phyloP scores from a whole-genome alignment of 306 rosid species.

The Gastrolobium villosum region DNA sequence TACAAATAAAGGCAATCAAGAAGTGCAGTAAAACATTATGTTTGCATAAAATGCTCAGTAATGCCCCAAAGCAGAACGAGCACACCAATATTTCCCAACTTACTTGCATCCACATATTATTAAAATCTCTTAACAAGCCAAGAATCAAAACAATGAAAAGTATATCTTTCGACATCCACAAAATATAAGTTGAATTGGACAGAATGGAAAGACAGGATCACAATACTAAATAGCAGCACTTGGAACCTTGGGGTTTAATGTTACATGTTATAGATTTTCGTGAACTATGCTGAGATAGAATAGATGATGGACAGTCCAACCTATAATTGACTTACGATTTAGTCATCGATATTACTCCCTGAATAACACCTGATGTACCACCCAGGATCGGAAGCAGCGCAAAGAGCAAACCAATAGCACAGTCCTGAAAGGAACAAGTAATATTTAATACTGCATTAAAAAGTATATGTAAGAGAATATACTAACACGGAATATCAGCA shows the following conservation, averaged over 20 bases:
- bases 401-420: conserved; percentile 98
- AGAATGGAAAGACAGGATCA: conserved; percentile 32
- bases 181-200: conserved; percentile 11
- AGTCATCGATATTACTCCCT: conserved; percentile 92
- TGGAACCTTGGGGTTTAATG: conserved; percentile 31
- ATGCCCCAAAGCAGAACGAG: not conserved
- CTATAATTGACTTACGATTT: conserved; percentile 74
- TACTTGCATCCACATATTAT: conserved; percentile 26
- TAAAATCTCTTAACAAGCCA: conserved; percentile 26
- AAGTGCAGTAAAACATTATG: not conserved
- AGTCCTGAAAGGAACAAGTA: conserved; percentile 69
- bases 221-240: conserved; percentile 17
- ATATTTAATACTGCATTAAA: conserved; percentile 39
- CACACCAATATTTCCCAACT: conserved; percentile 31
- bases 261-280: conserved; percentile 12
- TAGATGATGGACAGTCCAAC: conserved; percentile 19
- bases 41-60: conserved; percentile 3
- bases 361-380: conserved; percentile 93
- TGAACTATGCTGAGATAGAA: conserved; percentile 34
- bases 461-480: conserved; percentile 17
- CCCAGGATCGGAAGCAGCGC: conserved; percentile 96
- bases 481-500: conserved; percentile 7
- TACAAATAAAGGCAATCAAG: not conserved
- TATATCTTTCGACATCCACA: conserved; percentile 19
- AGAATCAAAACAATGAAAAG: conserved; percentile 36